Conservation (phyloP, 2,329 filamentous ascomycete genomes). For the Acarospora socialis region DNA sequence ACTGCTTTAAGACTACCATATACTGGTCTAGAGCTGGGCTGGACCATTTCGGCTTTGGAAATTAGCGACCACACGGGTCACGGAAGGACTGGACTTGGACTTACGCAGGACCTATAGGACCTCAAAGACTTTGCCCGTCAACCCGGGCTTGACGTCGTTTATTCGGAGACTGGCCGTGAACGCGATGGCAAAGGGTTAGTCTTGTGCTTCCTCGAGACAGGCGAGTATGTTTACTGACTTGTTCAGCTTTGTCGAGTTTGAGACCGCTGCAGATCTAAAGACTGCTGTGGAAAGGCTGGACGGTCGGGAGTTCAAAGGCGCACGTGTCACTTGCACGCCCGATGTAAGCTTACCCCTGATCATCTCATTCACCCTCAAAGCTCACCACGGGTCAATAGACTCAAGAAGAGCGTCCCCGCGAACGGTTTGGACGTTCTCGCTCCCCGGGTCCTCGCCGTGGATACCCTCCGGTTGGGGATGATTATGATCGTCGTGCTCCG, state of each 20-base stretch:
- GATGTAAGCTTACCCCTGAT: slow-evolving; percentile 49
- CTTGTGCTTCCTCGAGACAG: slow-evolving; percentile 2
- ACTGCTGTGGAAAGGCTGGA: slow-evolving; percentile 92
- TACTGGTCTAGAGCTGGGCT: too few species aligned
- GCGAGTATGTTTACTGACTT: slow-evolving; percentile 17
- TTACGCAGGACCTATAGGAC: slow-evolving; percentile 85
- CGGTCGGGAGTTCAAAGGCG: slow-evolving; percentile 81
- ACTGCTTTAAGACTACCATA: too few species aligned
- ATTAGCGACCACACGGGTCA: too few species aligned
- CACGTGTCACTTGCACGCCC: slow-evolving; percentile 68
- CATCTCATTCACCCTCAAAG: slow-evolving; percentile 9
- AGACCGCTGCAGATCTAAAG: slow-evolving; percentile 78
- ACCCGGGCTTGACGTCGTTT: slow-evolving; percentile 93
- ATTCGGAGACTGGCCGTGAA: slow-evolving; percentile 88
- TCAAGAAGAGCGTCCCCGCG: slow-evolving; percentile 60
- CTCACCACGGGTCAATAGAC: slow-evolving; percentile 37
- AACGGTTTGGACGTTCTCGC: slow-evolving; percentile 64
- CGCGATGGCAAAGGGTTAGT: slow-evolving; percentile 82
- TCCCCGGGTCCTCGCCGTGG: slow-evolving; percentile 53
- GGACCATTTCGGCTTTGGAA: too few species aligned
- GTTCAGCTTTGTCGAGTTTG: slow-evolving; percentile 86
- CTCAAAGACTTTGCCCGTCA: slow-evolving; percentile 98
- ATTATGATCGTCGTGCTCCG: slow-evolving; percentile 69
- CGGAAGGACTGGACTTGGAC: slow-evolving; percentile 56
- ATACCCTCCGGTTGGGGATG: slow-evolving; percentile 46